phyloP scores from a whole-genome alignment of 345 rosid species.

The Moricandia moricandioides region DNA sequence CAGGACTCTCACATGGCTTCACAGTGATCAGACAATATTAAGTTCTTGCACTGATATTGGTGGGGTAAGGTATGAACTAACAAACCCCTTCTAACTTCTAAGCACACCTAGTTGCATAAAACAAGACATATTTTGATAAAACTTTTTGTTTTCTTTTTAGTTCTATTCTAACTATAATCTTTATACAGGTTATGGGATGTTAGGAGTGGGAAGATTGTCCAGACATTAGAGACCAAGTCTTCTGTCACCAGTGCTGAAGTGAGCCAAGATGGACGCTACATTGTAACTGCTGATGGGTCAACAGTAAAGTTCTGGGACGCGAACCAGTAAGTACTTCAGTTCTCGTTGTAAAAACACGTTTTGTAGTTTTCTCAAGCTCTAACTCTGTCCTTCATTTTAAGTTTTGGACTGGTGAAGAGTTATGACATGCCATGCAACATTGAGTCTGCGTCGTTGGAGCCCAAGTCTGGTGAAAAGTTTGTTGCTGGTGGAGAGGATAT shows the following conservation, averaged over 20 bases:
- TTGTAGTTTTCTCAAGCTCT: not conserved
- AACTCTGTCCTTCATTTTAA: constrained; percentile 4
- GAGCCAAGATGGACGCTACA: constrained; percentile 96
- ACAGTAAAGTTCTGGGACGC: constrained; percentile 96
- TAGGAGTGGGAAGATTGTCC: constrained; percentile 82
- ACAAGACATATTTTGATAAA: not conserved
- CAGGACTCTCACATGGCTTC: constrained; percentile 44
- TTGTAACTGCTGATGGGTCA: constrained; percentile 87
- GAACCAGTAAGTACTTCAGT: constrained; percentile 66
- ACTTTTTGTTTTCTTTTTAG: not conserved
- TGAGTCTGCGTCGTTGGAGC: constrained; percentile 82
- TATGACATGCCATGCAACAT: constrained; percentile 76
- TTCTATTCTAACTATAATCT: not conserved
- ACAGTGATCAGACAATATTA: constrained; percentile 64
- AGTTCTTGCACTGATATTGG: constrained; percentile 89
- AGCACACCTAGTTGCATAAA: not conserved
- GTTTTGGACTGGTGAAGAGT: constrained; percentile 87
- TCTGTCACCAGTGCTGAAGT: constrained; percentile 96
- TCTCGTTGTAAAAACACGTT: not conserved
- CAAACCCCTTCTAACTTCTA: not conserved
- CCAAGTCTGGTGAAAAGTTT: constrained; percentile 74
- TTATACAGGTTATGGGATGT: constrained; percentile 79
- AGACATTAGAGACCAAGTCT: constrained; percentile 79
- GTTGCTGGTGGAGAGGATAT: constrained; percentile 91
- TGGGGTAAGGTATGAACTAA: constrained; percentile 74